Conservation (phyloP, 805 yeast genomes). For the Saccharomycopsis sp. region DNA sequence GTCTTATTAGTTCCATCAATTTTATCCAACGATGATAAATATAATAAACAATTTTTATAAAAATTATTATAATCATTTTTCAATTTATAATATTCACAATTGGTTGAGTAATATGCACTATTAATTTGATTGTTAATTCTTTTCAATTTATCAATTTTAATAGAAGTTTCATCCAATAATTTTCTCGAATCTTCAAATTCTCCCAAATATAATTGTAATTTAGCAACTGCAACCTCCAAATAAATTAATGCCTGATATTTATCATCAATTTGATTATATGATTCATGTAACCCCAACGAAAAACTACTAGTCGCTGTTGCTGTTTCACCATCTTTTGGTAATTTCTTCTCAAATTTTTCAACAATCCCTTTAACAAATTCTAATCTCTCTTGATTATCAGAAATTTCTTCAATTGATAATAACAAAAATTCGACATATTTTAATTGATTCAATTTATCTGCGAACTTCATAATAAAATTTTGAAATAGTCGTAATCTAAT, state of each 20-base stretch:
- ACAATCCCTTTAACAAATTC: constrained; percentile 39
- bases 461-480: constrained; percentile 60
- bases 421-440: constrained; percentile 72
- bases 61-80: constrained; percentile 74
- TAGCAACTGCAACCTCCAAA: constrained; percentile 60
- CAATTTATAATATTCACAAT: constrained; percentile 66
- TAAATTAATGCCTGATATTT: constrained; percentile 17
- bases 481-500: constrained; percentile 63
- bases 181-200: constrained; percentile 56
- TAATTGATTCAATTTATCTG: constrained; percentile 68
- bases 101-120: constrained; percentile 77
- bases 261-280: constrained; percentile 19
- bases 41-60: constrained; percentile 76
- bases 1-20: constrained; percentile 36
- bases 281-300: constrained; percentile 20
- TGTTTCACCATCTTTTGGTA: constrained; percentile 28
- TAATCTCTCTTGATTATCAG: constrained; percentile 42
- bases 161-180: constrained; percentile 54
- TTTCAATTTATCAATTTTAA: constrained; percentile 49
- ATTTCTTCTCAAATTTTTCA: constrained; percentile 36
- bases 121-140: constrained; percentile 55
- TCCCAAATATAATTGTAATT: constrained; percentile 52
- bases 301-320: constrained; percentile 26
- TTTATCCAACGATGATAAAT: constrained; percentile 63
- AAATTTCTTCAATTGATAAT: constrained; percentile 38